A percentile compares a stretch with the other conserved stretches of the same genome.
Evolutionary conservation across 768 basidiomycete species (phyloP).

Genomic region (Auriscalpium microsporum): DNA sequence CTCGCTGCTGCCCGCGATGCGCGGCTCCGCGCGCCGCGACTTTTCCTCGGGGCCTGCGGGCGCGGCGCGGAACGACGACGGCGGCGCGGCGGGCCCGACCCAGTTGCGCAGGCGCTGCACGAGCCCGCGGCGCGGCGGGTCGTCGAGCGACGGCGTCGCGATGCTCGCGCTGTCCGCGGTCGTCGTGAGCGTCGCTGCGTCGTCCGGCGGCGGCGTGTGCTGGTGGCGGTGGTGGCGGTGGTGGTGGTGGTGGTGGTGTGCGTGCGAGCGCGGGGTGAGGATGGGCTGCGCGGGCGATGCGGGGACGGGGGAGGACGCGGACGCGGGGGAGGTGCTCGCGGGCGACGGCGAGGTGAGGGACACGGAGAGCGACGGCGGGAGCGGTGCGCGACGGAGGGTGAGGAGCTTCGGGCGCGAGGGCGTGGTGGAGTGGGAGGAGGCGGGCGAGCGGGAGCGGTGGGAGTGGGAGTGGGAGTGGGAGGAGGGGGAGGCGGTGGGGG

Average conservation of each 20-base stretch:
- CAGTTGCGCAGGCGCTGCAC: slow-evolving; percentile 16
- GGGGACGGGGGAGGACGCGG: slow-evolving; percentile 8
- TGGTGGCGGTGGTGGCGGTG: slow-evolving; percentile 18
- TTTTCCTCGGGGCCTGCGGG: not conserved
- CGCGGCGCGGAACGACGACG: not conserved
- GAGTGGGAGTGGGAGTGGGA: not conserved
- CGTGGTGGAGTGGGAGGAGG: too few species aligned
- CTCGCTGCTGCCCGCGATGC: not conserved
- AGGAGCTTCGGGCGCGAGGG: slow-evolving; percentile 3
- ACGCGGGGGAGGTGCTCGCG: slow-evolving; percentile 14
- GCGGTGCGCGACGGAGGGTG: slow-evolving; percentile 6
- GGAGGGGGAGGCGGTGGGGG: slow-evolving; percentile 3
- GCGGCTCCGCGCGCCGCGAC: not conserved
- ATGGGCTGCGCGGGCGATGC: slow-evolving; percentile 13
- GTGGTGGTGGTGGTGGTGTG: slow-evolving; percentile 14
- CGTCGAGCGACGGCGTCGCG: slow-evolving; percentile 5
- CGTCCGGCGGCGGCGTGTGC: slow-evolving; percentile 22
- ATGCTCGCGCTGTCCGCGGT: not conserved
- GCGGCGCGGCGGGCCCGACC: slow-evolving; percentile 10
- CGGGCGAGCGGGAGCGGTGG: not conserved
- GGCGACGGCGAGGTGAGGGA: slow-evolving; percentile 3
- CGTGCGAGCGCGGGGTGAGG: slow-evolving; percentile 10
- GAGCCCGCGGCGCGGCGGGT: not conserved
- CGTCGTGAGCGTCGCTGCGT: not conserved
- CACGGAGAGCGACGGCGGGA: slow-evolving; percentile 13